Evolutionary conservation across 805 yeast genomes (phyloP).

Genomic region (Kazachstania bromeliacearum): DNA sequence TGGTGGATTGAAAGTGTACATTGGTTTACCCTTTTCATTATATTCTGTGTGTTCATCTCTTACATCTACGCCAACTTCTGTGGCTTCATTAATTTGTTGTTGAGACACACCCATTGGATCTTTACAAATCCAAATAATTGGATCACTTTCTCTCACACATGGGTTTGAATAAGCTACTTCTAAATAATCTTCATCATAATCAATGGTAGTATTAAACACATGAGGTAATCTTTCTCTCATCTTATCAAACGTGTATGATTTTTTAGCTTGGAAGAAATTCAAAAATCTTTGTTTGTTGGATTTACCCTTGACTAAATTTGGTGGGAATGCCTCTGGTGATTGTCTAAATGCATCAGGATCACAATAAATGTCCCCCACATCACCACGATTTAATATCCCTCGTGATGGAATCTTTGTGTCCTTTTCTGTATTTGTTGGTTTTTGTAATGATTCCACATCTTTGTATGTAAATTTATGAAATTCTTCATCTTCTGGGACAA

Average conservation of each 20-base stretch:
- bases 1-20: slow-evolving; percentile 60
- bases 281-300: slow-evolving; percentile 13
- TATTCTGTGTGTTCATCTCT: slow-evolving; percentile 48
- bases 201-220: slow-evolving; percentile 26
- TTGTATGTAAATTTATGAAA: slow-evolving; percentile 19
- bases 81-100: slow-evolving; percentile 46
- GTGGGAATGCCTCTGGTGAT: slow-evolving; percentile 21
- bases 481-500: slow-evolving; percentile 22
- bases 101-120: slow-evolving; percentile 61
- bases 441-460: slow-evolving; percentile 15
- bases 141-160: slow-evolving; percentile 28
- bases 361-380: slow-evolving; percentile 19
- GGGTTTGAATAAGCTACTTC: slow-evolving; percentile 28
- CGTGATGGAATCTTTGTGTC: slow-evolving; percentile 8
- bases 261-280: slow-evolving; percentile 40
- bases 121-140: slow-evolving; percentile 61
- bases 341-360: slow-evolving; percentile 18
- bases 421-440: slow-evolving; percentile 3
- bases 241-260: slow-evolving; percentile 36
- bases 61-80: slow-evolving; percentile 43
- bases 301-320: slow-evolving; percentile 12
- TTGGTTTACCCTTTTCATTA: slow-evolving; percentile 47
- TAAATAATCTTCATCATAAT: slow-evolving; percentile 26
- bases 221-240: slow-evolving; percentile 34
- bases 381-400: slow-evolving; percentile 15